Base-by-base conservation (phyloP, 2,329 filamentous ascomycete genomes). In the Shiraia bambusicola region DNA sequence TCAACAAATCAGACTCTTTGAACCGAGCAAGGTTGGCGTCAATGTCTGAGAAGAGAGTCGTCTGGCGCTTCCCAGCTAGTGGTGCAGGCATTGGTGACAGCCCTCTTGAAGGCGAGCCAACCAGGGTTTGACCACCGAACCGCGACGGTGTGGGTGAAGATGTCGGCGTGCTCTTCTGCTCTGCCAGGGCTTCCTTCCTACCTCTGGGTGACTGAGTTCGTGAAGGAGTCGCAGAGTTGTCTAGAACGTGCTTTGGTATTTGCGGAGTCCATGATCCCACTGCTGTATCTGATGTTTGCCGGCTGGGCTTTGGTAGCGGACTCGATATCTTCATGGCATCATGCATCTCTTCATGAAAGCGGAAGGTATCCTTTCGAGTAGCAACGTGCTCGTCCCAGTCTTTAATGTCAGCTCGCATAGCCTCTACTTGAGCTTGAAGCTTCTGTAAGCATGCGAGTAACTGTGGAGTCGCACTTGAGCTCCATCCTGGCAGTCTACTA, bases 341-440 rank as follows among this genome's bases (percentile, higher is more conserved):
- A 29, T 67, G 68, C 32, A 76, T 60, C 15, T 72, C 70, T 42
- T 73, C 70, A 19, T 74, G 66, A 24, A 75, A 70, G 34, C 69
- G 69, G 37, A 79, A 74, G 27, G 75, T 74, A 35, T 72, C 69
- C 47, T 77, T 76, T 19, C 76, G 69, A 34, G 70, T 74, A 2
- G 69, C 63, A 14, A 79, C 64, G 32, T 76, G 69, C 14, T 72
- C 69, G 42, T 76, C 72, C 44, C 77, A 69, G 38, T 73, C 73
- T 4, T 69, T 68, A 6, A 77, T 67, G 22, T 69, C 67, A 24
- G 59, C 53, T 28, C 73, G 69, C 17, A 78, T 69, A 13, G 53
- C 56, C 17, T 69, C 58, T 22, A 77, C 55, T 58, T 78, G 72
- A 5, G 52, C 26, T 28, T 69, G 59, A 2, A 79, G 62, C 25